These are phyloP conservation scores for Naganishia antarctica DNA, from an alignment of 768 basidiomycete species.

Conservation along the genomic window DNA sequence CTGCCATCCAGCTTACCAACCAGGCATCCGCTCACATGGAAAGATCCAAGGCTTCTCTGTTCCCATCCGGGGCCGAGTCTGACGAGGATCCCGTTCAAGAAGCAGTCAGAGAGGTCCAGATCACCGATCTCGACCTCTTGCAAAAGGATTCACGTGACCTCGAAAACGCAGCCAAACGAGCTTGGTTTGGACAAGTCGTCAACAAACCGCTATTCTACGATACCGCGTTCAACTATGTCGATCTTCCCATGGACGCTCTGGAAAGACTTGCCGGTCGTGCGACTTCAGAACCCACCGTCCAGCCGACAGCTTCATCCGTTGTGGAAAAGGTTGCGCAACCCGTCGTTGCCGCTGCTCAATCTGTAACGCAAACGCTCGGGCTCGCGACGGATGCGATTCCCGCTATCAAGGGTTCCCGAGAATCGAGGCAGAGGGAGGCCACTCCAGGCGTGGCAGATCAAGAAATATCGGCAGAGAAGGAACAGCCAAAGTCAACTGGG, in stretches of 20 bases:
- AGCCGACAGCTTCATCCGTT: constrained; percentile 18
- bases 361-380: constrained; percentile 1
- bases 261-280: constrained; percentile 66
- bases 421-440: constrained; percentile 67
- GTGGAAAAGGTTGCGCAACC: constrained; percentile 7
- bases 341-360: constrained; percentile 12
- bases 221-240: constrained; percentile 85
- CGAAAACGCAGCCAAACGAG: constrained; percentile 40
- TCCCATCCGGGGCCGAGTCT: background rate
- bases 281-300: too few relatives aligned
- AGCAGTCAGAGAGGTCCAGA: background rate
- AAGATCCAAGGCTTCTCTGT: constrained; percentile 34
- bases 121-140: background rate
- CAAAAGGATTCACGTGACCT: constrained; percentile 28
- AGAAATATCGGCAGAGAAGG: constrained; percentile 23
- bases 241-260: constrained; percentile 74
- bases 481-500: constrained; percentile 30
- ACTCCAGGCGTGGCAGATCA: constrained; percentile 74
- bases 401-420: constrained; percentile 67
- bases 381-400: background rate
- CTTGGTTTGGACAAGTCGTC: constrained; percentile 50
- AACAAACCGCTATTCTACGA: constrained; percentile 91
- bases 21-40: constrained; percentile 24
- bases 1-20: constrained; percentile 39
- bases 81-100: constrained; percentile 3